Evolutionary conservation across 371 early-diverging fungal species (phyloP).

Genomic region (Apophysomyces ossiformis): DNA sequence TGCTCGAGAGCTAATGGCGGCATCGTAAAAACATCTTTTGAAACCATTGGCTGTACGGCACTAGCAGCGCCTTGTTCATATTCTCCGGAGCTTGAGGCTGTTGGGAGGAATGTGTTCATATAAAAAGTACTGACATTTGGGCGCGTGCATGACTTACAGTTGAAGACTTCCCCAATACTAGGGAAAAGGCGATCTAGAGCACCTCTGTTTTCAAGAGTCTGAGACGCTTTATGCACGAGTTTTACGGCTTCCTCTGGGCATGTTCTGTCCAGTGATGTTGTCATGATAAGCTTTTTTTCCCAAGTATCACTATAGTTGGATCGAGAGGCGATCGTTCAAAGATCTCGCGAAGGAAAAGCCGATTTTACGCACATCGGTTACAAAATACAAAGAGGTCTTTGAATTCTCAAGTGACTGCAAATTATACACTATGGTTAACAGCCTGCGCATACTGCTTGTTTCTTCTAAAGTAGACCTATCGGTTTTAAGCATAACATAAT

Average conservation of each 20-base stretch:
- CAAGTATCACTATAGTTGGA: conserved; percentile 1
- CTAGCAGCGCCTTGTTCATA: conserved; percentile 12
- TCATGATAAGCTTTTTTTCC: background rate
- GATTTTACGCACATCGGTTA: no score
- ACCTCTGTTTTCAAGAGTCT: conserved; percentile 16
- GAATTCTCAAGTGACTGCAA: no score
- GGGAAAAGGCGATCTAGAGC: conserved; percentile 15
- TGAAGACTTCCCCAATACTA: conserved; percentile 23
- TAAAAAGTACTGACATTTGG: background rate
- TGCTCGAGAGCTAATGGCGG: conserved; percentile 25
- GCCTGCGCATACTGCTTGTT: no score
- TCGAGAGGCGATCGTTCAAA: conserved; percentile 2
- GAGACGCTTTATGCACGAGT: conserved; percentile 17
- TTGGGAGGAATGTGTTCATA: background rate
- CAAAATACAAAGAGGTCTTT: no score
- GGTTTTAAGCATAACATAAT: no score
- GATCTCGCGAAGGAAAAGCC: background rate
- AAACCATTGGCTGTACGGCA: conserved; percentile 21
- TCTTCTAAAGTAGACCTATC: no score
- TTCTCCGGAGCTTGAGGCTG: conserved; percentile 19
- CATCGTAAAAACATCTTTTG: conserved; percentile 22
- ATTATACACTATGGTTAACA: no score
- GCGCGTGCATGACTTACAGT: conserved; percentile 10
- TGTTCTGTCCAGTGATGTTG: conserved; percentile 16
- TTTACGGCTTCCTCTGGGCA: conserved; percentile 23